Base-by-base conservation (phyloP, 768 basidiomycete genomes). In the Leucocoprinus sp. region DNA sequence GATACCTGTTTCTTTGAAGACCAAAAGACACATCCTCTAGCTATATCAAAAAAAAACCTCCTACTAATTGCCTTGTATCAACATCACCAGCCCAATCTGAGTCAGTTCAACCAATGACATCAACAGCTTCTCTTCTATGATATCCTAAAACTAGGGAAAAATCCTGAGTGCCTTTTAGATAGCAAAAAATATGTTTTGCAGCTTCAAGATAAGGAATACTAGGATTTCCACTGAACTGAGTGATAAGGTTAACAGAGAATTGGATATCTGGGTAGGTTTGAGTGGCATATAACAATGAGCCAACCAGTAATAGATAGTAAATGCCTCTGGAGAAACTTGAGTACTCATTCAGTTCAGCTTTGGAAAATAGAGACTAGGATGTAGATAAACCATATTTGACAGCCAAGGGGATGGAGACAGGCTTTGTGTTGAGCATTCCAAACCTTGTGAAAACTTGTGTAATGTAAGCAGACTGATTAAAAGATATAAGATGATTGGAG, bases 51-150 rank as follows among this genome's bases (percentile, higher is more conserved):
- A 8, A 54, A 47, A 57, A 65, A 0, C 64, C 62, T 4, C 60
- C 63, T 3, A 64, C 60, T 1, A 66, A 62, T 14, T 53, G 39
- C 9, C 60, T 43, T 8, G 5, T n/a, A 35, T 61, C 52, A 11
- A 54, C 47, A 12, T 53, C 45, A 8, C 40, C 43, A 15, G 42
- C 52, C 48, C 48, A 53, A 34, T 53, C 45, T 3, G 50, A 6
- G 37, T 57, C 52, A 2, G 39, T 43, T 27, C 50, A 52, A 15
- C 50, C 54, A 17, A 23, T 29, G 3, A 50, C 9, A 8, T 35
- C 5, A 17, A 39, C 12, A 44, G 4, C 18, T 2, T 23, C 29
- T 6, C 19, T 23, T 21, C 33, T 17, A 45, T 21, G 12, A 0
- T 18, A 2, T 2, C 45, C 45, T 3, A 47, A 12, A 0, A 34